Percentiles rank a stretch among this genome's conserved stretches.
These are phyloP conservation scores for Nemania diffusa DNA, from an alignment of 2,329 filamentous ascomycete genomes.

Conservation along the genomic window DNA sequence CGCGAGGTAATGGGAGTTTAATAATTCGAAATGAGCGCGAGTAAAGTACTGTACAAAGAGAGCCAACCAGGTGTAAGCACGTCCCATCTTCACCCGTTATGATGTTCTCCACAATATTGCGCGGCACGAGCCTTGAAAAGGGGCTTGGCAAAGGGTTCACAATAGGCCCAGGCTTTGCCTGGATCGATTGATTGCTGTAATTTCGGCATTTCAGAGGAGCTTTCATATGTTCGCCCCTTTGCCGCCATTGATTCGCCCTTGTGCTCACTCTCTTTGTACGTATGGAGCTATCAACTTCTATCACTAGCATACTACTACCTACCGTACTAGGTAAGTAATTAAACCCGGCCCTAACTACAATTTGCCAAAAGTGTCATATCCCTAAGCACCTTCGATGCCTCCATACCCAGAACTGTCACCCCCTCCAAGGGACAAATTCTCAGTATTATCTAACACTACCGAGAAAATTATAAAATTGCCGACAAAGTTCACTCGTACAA, in stretches of 20 bases:
- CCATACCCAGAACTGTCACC: background rate
- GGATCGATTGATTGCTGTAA: constrained; percentile 43
- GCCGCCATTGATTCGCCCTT: constrained; percentile 30
- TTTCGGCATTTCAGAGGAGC: constrained; percentile 41
- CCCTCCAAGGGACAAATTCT: background rate
- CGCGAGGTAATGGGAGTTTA: background rate
- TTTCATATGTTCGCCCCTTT: constrained; percentile 33
- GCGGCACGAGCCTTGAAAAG: constrained; percentile 26
- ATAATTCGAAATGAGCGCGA: background rate
- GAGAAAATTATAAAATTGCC: too few species aligned
- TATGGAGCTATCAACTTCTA: background rate
- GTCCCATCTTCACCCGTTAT: background rate
- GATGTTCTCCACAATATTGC: constrained; percentile 13
- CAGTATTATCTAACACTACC: background rate
- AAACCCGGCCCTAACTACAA: constrained; percentile 3
- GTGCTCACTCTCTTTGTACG: too few species aligned
- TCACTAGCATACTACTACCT: background rate
- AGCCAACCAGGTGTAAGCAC: background rate
- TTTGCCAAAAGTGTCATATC: constrained; percentile 8
- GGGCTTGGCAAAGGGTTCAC: constrained; percentile 32
- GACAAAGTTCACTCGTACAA: too few species aligned
- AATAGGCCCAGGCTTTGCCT: constrained; percentile 5
- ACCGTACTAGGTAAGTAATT: background rate
- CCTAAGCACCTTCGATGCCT: too few species aligned
- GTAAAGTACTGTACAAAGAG: background rate